Base-by-base conservation (phyloP, 352 stramenopile species). In the Phytophthora quininea region DNA sequence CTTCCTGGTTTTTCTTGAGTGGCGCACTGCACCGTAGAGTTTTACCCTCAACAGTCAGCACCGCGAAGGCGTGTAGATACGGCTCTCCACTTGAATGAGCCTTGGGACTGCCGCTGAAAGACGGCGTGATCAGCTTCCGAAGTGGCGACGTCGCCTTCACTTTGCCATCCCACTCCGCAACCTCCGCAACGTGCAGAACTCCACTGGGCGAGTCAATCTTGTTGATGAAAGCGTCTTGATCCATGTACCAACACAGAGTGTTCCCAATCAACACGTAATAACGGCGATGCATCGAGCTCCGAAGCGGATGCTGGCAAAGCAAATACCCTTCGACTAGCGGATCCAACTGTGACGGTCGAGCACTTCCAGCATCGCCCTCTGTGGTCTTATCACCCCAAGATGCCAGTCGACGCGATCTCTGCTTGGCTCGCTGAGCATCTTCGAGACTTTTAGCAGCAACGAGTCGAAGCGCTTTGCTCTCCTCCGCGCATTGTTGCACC, bases 231-330 rank as follows among this genome's bases (percentile, higher is more conserved):
- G 76, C 73, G 62, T 94, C 82, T 10, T 79, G 82, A 57, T 91
- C 79, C 29, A 87, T 79, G 67, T 91, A 94, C 84, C 86, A 94
- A 69, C 86, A 93, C 1, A 94, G 62, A 12, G 86, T 93, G 55
- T 89, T 93, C 14, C 86, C 86, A 9, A 77, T 87, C 14, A 94
- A 67, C 11, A 94, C 84, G 60, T 89, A 93, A 73, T 94, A 94
- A 31, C 82, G 79, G 1, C 84, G 82, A 35, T 93, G 86, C 81
- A 92, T 91, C 12, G 74, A 75, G 5, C 75, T 76, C 8, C 86
- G 80, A 31, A 73, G 74, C 14, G 80, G 82, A 33, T 92, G 83
- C 55, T 90, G 89, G 33, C 79, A 87, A 0, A 91, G 71, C 35
- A 94, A 63, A 52, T 94, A 94, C 3, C 86, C 84, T 58, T 93